Conservation (phyloP, 1,284 basidiomycete genomes). For the Ganoderma lucidum region DNA sequence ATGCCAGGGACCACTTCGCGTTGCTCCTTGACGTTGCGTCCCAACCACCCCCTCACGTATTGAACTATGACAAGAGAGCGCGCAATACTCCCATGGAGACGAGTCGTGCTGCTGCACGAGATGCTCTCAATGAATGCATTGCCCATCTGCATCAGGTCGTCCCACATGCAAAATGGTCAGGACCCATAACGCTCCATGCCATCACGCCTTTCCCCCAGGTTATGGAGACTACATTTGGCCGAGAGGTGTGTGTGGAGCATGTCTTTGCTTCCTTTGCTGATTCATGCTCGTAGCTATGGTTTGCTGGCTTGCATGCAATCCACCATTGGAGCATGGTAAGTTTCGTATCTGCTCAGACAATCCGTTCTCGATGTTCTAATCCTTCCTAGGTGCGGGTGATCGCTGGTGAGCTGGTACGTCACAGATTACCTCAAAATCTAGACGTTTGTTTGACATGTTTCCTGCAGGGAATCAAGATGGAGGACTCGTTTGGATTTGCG, state of each 20-base stretch:
- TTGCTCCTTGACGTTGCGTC: constrained; percentile 66
- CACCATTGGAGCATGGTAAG: constrained; percentile 88
- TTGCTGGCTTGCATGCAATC: constrained; percentile 82
- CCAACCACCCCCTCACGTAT: constrained; percentile 56
- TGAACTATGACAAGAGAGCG: constrained; percentile 78
- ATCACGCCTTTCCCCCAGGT: constrained; percentile 80
- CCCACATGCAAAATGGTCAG: constrained; percentile 56
- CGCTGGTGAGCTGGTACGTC: constrained; percentile 76
- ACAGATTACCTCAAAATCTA: constrained; percentile 25
- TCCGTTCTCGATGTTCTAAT: not conserved
- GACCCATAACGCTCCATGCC: constrained; percentile 73
- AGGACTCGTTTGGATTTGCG: constrained; percentile 82
- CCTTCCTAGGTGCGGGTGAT: constrained; percentile 73
- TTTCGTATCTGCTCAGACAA: not conserved
- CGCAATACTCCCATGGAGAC: constrained; percentile 86
- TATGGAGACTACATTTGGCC: constrained; percentile 79
- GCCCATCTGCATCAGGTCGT: constrained; percentile 61
- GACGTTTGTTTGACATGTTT: constrained; percentile 1
- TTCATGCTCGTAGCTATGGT: constrained; percentile 75
- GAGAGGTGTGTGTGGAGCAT: constrained; percentile 68
- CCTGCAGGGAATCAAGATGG: constrained; percentile 65
- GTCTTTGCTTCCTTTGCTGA: not conserved
- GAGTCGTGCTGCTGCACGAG: constrained; percentile 63
- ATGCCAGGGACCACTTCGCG: constrained; percentile 82
- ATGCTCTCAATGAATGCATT: constrained; percentile 65